phyloP scores from a whole-genome alignment of 805 yeast species.

The Saccharomyces kudriavzevii region DNA sequence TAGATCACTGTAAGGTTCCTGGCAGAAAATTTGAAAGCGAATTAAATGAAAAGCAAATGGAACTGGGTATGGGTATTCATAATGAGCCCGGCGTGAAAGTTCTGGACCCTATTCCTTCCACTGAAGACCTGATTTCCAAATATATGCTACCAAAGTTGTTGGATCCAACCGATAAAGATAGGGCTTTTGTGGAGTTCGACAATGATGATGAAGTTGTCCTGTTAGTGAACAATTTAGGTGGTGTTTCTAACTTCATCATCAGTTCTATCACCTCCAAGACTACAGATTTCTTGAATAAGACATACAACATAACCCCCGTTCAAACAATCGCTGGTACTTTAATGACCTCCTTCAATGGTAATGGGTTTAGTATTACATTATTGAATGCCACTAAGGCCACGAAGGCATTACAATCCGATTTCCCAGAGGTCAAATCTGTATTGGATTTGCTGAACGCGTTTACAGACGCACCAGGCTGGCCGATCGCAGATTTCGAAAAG shows the following conservation, averaged over 20 bases:
- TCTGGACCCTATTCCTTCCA: constrained; percentile 52
- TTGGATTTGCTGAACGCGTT: constrained; percentile 58
- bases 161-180: constrained; percentile 59
- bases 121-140: constrained; percentile 48
- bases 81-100: constrained; percentile 80
- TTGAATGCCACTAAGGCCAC: constrained; percentile 57
- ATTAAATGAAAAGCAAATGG: constrained; percentile 59
- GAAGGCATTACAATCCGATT: constrained; percentile 28
- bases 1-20: constrained; percentile 87
- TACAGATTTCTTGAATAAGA: constrained; percentile 41
- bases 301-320: constrained; percentile 52
- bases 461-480: constrained; percentile 82
- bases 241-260: constrained; percentile 74
- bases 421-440: constrained; percentile 29
- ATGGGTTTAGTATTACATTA: constrained; percentile 82
- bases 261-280: constrained; percentile 62
- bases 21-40: constrained; percentile 55
- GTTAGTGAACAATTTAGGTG: constrained; percentile 81
- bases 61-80: constrained; percentile 92
- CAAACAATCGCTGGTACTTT: constrained; percentile 69
- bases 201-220: constrained; percentile 60
- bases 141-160: constrained; percentile 56
- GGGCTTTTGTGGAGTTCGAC: constrained; percentile 68
- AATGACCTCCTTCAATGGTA: constrained; percentile 85
- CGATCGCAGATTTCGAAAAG: constrained; percentile 21